phyloP scores from a whole-genome alignment of 495 filamentous ascomycete species.

The Lasiosphaeria ovina region DNA sequence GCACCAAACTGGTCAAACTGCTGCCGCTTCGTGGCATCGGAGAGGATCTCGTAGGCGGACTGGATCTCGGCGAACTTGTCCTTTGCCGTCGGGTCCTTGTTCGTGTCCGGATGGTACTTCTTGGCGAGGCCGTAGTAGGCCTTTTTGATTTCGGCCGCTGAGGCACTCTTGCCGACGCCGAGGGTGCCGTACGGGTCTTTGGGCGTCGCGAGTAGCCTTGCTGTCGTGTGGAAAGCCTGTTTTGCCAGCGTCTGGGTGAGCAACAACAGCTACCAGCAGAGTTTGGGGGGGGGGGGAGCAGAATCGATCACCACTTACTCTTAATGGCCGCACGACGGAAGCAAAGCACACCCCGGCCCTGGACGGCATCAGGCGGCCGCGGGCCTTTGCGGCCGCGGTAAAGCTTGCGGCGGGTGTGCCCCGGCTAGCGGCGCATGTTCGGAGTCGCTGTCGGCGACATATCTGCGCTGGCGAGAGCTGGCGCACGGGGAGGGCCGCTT shows the following conservation, averaged over 20 bases:
- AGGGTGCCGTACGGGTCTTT: conserved; percentile 84
- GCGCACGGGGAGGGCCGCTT: conserved; percentile 50
- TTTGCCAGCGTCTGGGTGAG: background rate
- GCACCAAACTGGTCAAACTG: conserved; percentile 88
- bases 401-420: conserved; percentile 11
- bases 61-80: conserved; percentile 93
- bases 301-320: conserved; percentile 15
- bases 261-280: background rate
- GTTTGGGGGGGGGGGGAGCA: background rate
- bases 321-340: conserved; percentile 6
- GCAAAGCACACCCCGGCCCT: background rate
- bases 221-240: conserved; percentile 76
- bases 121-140: conserved; percentile 98
- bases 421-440: conserved; percentile 25
- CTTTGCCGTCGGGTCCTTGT: conserved; percentile 87
- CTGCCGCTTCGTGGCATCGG: conserved; percentile 86
- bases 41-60: conserved; percentile 86
- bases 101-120: conserved; percentile 97
- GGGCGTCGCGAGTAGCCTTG: conserved; percentile 54
- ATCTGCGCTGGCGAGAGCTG: conserved; percentile 48
- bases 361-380: conserved; percentile 1
- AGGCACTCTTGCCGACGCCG: conserved; percentile 77
- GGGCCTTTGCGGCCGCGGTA: conserved; percentile 17
- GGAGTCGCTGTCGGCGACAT: conserved; percentile 44
- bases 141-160: conserved; percentile 91